Evolutionary conservation across 768 basidiomycete genomes (phyloP), one percentile per base, ranked within the genome.

Genomic region (Cystofilobasidium macerans): DNA sequence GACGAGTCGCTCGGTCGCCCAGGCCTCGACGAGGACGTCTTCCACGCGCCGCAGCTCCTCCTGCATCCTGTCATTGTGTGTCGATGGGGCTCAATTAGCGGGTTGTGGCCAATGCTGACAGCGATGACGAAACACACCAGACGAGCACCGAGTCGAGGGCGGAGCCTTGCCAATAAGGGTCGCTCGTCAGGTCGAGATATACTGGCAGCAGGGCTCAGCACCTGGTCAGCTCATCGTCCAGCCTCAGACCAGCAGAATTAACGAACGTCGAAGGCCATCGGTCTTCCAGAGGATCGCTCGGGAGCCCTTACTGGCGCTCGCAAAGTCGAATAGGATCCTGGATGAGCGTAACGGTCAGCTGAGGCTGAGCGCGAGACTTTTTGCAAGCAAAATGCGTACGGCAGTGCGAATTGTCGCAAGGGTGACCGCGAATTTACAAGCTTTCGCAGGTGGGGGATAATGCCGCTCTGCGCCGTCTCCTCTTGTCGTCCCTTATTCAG

Each of bases 41-140:
- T 97, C 95, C 8, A 99, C 88, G 62, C 91, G 83, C 1, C 89
- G 85, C 0, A 88, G 89, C 77, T 99, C 95, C 71, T 97, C 95
- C 79, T 92, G 88, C 40, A 98, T 78, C 91, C 89, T 92, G 70
- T 22, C 36, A 51, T 45, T 24, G 13, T 48, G 13, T 48, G 45
- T 8, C 45, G 12, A 18, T 11, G 9, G 12, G 4, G 30, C 30
- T 48, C 26, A 54, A n/a, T n/a, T n/a, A n/a, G n/a, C n/a, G n/a
- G n/a, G n/a, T n/a, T n/a, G n/a, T n/a, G n/a, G n/a, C n/a, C n/a
- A n/a, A n/a, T n/a, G 57, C 16, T n/a, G 47, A 38, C 33, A 12
- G 26, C 60, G 28, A 32, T 42, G 62, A 24, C 64, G 1, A 48
- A 2, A 75, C 83, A 69, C 69, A 89, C 93, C 94, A 99, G 0